Base-by-base conservation (phyloP, 2,329 filamentous ascomycete genomes). In the Diaporthe velutina region DNA sequence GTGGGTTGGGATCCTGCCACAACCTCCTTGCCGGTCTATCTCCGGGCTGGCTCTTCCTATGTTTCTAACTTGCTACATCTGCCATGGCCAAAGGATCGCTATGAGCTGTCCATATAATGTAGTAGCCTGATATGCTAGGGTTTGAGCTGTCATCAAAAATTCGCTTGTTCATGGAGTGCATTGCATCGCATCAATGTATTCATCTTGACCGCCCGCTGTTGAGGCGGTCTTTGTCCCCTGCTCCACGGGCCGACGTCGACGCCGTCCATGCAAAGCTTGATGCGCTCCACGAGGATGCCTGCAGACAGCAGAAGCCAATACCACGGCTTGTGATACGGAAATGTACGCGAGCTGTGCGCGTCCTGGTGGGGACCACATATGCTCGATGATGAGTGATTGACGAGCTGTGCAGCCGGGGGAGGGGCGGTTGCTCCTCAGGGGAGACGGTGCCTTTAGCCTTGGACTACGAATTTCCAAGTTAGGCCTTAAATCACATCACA, bases 341-440 rank as follows among this genome's bases (percentile, higher is more conserved):
- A 38, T 45, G 42, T 45, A 64, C 45, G 57, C 50, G 70, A 72
- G 70, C 58, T 72, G 57, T 72, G 70, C 45, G 70, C 48, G 38
- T 54, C 48, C 45, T 45, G 19, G 70, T 64, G 70, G 70, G 42
- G 58, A 66, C 60, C 33, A 35, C 57, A 64, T 40, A 64, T 50
- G 57, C 45, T 64, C 70, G 60, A 54, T 72, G 48, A 72, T 64
- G 70, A 61, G 25, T 45, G 48, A 72, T 72, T 72, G 70, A 54
- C 48, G 64, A 68, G 64, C 33, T 68, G 48, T 52, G 33, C 48
- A 52, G 30, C 48, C 64, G 38, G 45, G 70, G n/a, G 54, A 30
- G 40, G 60, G 60, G 60, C 60, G 22, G 33, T n/a, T 42, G 70
- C 45, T 72, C 70, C 48, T 42, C 57, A 72, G 57, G 70, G 57